Evolutionary conservation across 768 basidiomycete species (phyloP).

Genomic region (Hygrocybe coccinea): DNA sequence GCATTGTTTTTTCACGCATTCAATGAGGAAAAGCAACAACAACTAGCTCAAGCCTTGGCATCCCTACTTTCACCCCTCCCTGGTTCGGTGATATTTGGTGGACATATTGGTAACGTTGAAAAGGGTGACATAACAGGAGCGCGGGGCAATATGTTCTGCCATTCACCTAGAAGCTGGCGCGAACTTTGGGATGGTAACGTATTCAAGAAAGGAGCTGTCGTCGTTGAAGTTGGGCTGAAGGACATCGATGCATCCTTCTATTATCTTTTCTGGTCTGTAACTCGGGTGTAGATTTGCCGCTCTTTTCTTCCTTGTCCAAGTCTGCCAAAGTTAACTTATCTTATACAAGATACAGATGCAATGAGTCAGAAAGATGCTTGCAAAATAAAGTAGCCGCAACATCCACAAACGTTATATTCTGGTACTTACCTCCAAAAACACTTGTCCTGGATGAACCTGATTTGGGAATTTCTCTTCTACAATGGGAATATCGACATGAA

Average conservation of each 20-base stretch:
- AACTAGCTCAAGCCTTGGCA: slow-evolving; percentile 40
- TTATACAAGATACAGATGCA: too few relatives aligned
- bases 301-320: neutral
- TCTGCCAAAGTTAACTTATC: slow-evolving; percentile 29
- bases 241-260: slow-evolving; percentile 13
- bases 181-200: slow-evolving; percentile 34
- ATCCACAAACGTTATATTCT: too few relatives aligned
- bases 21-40: slow-evolving; percentile 32
- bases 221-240: slow-evolving; percentile 24
- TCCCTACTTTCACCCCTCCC: slow-evolving; percentile 38
- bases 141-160: slow-evolving; percentile 27
- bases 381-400: too few relatives aligned
- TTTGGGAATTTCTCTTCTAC: too few relatives aligned
- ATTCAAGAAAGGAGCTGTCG: slow-evolving; percentile 31
- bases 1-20: slow-evolving; percentile 54
- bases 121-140: slow-evolving; percentile 24
- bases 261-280: slow-evolving; percentile 24
- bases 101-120: slow-evolving; percentile 31
- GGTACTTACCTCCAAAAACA: too few relatives aligned
- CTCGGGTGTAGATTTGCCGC: slow-evolving; percentile 13
- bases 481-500: too few relatives aligned
- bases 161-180: slow-evolving; percentile 35
- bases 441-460: too few relatives aligned
- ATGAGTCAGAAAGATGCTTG: too few relatives aligned
- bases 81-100: slow-evolving; percentile 45